phyloP scores from a whole-genome alignment of 176 grass and related monocot species.

The Musa beccarii region DNA sequence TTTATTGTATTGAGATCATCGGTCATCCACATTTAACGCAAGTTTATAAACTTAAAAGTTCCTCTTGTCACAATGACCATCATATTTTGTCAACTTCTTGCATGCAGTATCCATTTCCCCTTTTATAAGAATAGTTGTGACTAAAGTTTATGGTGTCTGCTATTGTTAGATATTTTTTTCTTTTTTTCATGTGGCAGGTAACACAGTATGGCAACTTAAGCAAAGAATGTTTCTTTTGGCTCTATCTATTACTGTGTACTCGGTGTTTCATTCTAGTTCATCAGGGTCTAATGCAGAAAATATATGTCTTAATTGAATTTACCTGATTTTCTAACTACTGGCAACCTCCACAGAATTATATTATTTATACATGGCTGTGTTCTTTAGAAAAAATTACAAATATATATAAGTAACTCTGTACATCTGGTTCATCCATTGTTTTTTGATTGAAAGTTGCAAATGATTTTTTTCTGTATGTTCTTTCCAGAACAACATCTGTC shows the following conservation, averaged over 20 bases:
- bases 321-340: too few relatives aligned
- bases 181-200: neutral
- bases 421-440: too few relatives aligned
- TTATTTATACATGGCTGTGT: too few relatives aligned
- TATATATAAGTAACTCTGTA: too few relatives aligned
- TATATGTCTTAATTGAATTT: too few relatives aligned
- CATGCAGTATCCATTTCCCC: neutral
- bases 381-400: too few relatives aligned
- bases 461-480: conserved; percentile 5
- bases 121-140: neutral
- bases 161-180: neutral
- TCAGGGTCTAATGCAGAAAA: neutral
- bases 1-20: too few relatives aligned
- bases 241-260: neutral
- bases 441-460: neutral
- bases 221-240: neutral
- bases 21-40: too few relatives aligned
- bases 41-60: too few relatives aligned
- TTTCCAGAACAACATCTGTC: conserved; percentile 74
- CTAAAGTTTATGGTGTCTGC: neutral
- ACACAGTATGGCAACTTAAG: neutral
- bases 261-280: neutral
- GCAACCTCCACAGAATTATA: too few relatives aligned
- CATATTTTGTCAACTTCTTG: neutral
- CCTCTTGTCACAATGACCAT: too few relatives aligned